Base-by-base conservation (phyloP, 1,139 yeast species). In the Saccharomyces uvarum region DNA sequence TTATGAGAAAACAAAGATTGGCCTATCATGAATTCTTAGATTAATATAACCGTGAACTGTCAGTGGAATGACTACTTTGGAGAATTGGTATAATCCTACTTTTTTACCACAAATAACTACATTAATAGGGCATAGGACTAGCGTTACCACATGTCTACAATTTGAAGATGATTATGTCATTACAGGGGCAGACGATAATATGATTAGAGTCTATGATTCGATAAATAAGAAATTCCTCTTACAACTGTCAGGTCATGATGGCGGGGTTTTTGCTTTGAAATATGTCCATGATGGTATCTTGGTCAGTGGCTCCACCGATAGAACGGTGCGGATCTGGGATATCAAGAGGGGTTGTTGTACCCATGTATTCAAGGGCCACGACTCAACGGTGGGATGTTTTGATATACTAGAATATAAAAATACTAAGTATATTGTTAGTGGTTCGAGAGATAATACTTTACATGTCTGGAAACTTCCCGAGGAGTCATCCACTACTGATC, bases 251-350 rank as follows among this genome's bases (percentile, higher is more conserved):
- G 98, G 97, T 13, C 99, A 93, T 66, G 96, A 87, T 56, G 98
- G 98, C 50, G 99, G 98, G 28, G 99, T 93, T 9, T 93, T 99
- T 99, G 98, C 99, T 1, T 76, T 93, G 68, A 90, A 93, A 70
- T 91, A 90, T 68, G 80, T 64, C 49, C 61, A 61, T 31, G 64
- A 65, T 48, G 70, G 70, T 8, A 85, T 88, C 1, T 73, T 91
- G 46, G 95, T 90, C 0, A 85, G 93, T 59, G 98, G 97, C 0
- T 85, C 96, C 1, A 89, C 97, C 0, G 98, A 91, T 71, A 79
- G 96, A 61, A 84, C 95, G 0, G 95, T 91, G 4, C 77, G 97
- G 56, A 83, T 91, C 3, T 91, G 98, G 97, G 88, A 89, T 68
- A 81, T 89, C 60, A 61, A 65, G 47, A 61, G 63, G 13, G 70